These are phyloP conservation scores for Tricholoma saponaceum DNA, from an alignment of 768 basidiomycete genomes.

Conservation along the genomic window DNA sequence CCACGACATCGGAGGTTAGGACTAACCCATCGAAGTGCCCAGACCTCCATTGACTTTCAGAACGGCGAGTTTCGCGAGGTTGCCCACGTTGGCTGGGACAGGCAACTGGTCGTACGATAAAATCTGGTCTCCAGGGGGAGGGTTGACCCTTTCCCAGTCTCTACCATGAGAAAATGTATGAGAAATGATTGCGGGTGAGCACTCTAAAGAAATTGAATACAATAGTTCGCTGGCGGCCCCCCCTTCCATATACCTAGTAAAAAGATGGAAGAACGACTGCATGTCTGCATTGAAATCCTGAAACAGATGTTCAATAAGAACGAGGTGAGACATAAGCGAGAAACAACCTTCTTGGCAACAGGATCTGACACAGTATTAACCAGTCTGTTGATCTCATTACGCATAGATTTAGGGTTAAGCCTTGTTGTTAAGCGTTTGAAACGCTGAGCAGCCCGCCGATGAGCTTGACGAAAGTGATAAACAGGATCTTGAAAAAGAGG, in stretches of 20 bases:
- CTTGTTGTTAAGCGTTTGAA: constrained; percentile 37
- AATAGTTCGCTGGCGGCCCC: constrained; percentile 64
- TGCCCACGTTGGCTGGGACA: constrained; percentile 43
- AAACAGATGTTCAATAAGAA: constrained; percentile 8
- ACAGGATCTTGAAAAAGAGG: constrained; percentile 31
- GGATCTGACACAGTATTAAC: constrained; percentile 58
- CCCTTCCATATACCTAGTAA: constrained; percentile 75
- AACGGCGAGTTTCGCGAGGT: constrained; percentile 17
- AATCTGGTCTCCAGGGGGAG: constrained; percentile 56
- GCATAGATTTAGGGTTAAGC: constrained; percentile 56
- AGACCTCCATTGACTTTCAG: constrained; percentile 86
- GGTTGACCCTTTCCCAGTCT: constrained; percentile 14
- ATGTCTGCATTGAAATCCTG: constrained; percentile 74
- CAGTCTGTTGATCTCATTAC: constrained; percentile 65
- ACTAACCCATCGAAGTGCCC: constrained; percentile 73
- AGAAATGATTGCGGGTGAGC: background rate
- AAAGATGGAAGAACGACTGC: constrained; percentile 80
- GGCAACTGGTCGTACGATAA: constrained; percentile 63
- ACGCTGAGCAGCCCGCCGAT: constrained; percentile 35
- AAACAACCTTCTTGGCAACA: constrained; percentile 49
- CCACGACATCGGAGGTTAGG: background rate
- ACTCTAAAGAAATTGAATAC: constrained; percentile 35
- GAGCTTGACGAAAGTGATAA: constrained; percentile 28
- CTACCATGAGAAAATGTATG: constrained; percentile 1
- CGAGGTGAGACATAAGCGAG: background rate